These are phyloP conservation scores for Teratosphaeria viscida DNA, from an alignment of 2,329 filamentous ascomycete species.

Conservation along the genomic window DNA sequence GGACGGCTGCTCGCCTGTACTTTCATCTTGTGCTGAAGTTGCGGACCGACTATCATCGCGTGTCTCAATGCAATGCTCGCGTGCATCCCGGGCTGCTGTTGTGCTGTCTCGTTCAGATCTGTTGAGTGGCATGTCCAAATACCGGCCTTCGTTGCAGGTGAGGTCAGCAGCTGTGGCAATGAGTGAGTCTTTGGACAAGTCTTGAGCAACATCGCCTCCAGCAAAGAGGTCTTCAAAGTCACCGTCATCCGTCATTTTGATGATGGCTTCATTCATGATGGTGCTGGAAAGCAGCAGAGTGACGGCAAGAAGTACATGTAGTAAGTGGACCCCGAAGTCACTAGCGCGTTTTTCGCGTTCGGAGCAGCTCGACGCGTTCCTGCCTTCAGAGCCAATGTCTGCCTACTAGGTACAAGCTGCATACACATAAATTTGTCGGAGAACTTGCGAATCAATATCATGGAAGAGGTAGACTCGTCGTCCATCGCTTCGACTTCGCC, in stretches of 20 bases:
- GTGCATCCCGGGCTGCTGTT: background rate
- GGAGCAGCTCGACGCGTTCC: background rate
- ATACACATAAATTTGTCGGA: background rate
- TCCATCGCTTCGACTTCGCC: slow-evolving; percentile 9
- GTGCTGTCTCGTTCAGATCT: background rate
- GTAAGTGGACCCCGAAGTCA: background rate
- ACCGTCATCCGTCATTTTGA: slow-evolving; percentile 13
- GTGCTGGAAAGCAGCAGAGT: background rate
- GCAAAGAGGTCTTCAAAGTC: slow-evolving; percentile 19
- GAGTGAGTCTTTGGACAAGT: slow-evolving; percentile 16
- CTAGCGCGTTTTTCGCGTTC: background rate
- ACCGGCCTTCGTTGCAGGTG: slow-evolving; percentile 1
- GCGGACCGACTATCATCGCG: background rate
- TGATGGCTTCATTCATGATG: background rate
- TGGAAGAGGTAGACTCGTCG: slow-evolving; percentile 24
- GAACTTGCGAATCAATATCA: slow-evolving; percentile 1
- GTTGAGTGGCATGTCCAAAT: background rate
- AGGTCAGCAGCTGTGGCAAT: slow-evolving; percentile 10
- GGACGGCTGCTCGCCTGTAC: background rate
- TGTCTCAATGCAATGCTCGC: background rate
- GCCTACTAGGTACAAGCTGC: background rate
- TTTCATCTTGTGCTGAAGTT: background rate
- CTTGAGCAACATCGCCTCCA: slow-evolving; percentile 9
- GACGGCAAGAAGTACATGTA: background rate
- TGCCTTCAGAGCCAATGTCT: background rate